phyloP scores from a whole-genome alignment of 2,329 filamentous ascomycete genomes.

The Fusarium zealandicum region DNA sequence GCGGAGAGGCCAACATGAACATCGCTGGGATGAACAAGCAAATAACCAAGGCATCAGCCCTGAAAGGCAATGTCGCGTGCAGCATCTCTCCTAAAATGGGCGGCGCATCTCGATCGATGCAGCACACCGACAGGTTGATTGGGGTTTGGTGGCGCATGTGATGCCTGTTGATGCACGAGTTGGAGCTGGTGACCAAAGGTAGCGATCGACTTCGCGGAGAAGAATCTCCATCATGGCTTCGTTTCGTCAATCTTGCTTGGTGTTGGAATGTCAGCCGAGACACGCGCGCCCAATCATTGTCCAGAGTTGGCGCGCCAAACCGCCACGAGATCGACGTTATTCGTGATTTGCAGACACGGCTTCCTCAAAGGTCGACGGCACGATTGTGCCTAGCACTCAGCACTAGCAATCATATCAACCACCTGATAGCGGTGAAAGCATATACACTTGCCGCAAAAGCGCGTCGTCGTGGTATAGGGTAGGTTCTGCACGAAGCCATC shows the following conservation, averaged over 20 bases:
- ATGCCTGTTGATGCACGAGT: not conserved
- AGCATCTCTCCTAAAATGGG: not conserved
- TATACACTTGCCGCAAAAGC: too few species aligned
- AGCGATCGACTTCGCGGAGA: not conserved
- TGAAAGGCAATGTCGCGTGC: too few species aligned
- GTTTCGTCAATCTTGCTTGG: conserved; percentile 6
- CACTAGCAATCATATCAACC: too few species aligned
- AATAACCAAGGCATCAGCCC: not conserved
- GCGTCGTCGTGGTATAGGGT: too few species aligned
- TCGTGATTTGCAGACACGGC: too few species aligned
- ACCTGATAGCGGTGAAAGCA: too few species aligned
- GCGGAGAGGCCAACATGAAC: too few species aligned
- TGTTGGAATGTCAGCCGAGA: not conserved
- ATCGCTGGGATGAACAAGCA: not conserved
- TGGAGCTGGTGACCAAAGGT: not conserved
- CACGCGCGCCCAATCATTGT: conserved; percentile 13
- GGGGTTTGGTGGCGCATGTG: not conserved
- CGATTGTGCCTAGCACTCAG: too few species aligned
- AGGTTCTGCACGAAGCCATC: too few species aligned
- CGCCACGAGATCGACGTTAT: not conserved
- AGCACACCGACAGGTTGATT: too few species aligned
- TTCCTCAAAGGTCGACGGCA: too few species aligned
- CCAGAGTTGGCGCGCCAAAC: conserved; percentile 5
- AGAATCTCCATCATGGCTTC: too few species aligned
- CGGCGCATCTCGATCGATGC: not conserved